Base-by-base conservation (phyloP, 768 basidiomycete species). In the Ramaria rubella region DNA sequence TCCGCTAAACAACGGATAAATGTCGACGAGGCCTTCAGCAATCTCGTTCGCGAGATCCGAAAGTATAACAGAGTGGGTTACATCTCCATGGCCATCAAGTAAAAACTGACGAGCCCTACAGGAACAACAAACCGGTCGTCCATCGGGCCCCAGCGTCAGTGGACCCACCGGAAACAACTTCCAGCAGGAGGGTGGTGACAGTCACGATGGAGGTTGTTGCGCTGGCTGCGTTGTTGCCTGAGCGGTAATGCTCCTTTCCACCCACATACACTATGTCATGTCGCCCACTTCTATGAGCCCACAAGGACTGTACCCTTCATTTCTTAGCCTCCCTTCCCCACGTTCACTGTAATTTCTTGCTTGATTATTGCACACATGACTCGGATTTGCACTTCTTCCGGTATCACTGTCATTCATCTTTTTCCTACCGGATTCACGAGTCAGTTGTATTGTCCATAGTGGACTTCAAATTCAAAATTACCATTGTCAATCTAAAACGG, bases 1-100 rank as follows among this genome's bases (percentile, higher is more conserved):
- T 97, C 94, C 4, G 94, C 94, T 44, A 96, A 96, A 73, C 88
- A 94, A 65, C 82, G 94, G 52, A 92, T 94, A 74, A 96, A 96
- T 64, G 94, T 98, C 55, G 94, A 97, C 63, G 91, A 96, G 73
- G 91, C 92, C 12, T 97, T 98, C 75, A 83, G 81, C 65, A 87
- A 87, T 60, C 86, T 98, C 62, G 93, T 98, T 29, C 84, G 94
- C 30, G 90, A 94, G 70, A 96, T 96, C 64, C 80, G 93, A 67
- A 86, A 86, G 69, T 94, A 91, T 69, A 96, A 94, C 77, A 92
- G 90, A 79, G 93, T 90, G 49, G 49, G 75, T 59, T 53, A 63
- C 58, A 36, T 27, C 40, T 45, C 30, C 43, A 30, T 55, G 3
- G 21, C 45, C 9, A 38, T 52, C 48, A 30, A 9, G 6, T 29